Conservation (phyloP, 2,329 filamentous ascomycete species). For the Trichoderma sp. region DNA sequence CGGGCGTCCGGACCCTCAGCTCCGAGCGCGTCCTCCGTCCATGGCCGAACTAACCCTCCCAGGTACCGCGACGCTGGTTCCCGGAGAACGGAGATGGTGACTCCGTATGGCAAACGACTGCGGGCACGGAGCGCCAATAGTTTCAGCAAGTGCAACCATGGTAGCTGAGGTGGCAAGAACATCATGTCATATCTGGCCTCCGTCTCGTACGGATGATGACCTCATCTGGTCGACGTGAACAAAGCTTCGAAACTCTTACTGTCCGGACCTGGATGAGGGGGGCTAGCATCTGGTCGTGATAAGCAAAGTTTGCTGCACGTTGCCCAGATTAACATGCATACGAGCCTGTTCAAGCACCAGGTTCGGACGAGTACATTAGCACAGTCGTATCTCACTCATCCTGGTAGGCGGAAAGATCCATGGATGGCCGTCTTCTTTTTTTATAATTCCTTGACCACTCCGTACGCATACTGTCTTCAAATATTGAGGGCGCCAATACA, state of each 20-base stretch:
- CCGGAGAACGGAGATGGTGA: neutral
- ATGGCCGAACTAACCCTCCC: neutral
- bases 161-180: slow-evolving; percentile 13
- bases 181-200: slow-evolving; percentile 6
- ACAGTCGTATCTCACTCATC: neutral
- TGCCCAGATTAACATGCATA: neutral
- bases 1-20: neutral
- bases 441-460: neutral
- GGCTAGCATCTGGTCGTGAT: neutral
- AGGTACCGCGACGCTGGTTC: neutral
- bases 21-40: neutral
- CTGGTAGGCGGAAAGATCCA: neutral
- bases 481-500: neutral
- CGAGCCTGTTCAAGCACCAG: neutral
- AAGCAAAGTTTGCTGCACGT: neutral
- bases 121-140: slow-evolving; percentile 16
- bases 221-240: neutral
- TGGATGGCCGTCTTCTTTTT: neutral
- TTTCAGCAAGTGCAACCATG: slow-evolving; percentile 9
- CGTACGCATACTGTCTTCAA: neutral
- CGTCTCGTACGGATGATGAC: slow-evolving; percentile 13
- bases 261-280: neutral
- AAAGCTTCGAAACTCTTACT: neutral
- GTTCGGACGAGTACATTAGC: neutral
- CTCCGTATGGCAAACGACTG: slow-evolving; percentile 9